Evolutionary conservation across 139 green algal species (phyloP).

Genomic region (Pedinophyceae sp.): DNA sequence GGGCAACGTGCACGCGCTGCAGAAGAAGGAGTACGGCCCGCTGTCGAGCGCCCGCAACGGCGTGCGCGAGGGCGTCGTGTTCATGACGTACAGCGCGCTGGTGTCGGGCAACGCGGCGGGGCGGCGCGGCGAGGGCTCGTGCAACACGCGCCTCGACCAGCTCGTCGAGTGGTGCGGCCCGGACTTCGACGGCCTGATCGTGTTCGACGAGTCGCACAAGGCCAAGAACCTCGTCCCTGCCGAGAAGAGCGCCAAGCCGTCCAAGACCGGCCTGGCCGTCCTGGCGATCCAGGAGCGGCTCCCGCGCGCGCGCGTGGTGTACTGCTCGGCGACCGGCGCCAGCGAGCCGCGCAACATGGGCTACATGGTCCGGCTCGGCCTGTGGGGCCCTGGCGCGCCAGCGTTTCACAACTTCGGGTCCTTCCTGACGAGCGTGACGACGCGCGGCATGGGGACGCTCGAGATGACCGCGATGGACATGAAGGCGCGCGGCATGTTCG

Average conservation of each 20-base stretch:
- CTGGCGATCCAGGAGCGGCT: slow-evolving; percentile 1
- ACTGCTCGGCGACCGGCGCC: slow-evolving; percentile 6
- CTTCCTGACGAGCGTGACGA: background rate
- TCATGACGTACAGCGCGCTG: slow-evolving; percentile 22
- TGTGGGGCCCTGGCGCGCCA: slow-evolving; percentile 5
- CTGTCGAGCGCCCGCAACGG: background rate
- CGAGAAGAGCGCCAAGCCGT: background rate
- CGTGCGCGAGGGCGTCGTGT: slow-evolving; percentile 17
- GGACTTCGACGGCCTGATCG: slow-evolving; percentile 5
- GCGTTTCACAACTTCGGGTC: slow-evolving; percentile 1
- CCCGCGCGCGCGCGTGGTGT: slow-evolving; percentile 6
- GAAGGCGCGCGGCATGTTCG: slow-evolving; percentile 25
- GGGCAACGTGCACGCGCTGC: background rate
- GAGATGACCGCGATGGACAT: slow-evolving; percentile 18
- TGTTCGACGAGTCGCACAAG: slow-evolving; percentile 12
- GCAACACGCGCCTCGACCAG: slow-evolving; percentile 21
- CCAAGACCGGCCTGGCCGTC: background rate
- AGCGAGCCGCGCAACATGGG: slow-evolving; percentile 6
- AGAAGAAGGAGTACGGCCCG: background rate
- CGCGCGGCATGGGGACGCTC: slow-evolving; percentile 1
- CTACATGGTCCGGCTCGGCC: slow-evolving; percentile 7
- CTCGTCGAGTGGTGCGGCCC: slow-evolving; percentile 17
- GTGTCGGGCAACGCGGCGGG: slow-evolving; percentile 8
- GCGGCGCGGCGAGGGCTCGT: slow-evolving; percentile 1
- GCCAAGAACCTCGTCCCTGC: slow-evolving; percentile 4